Conservation (phyloP, 1,284 basidiomycete species). For the Ganoderma resinaceum region DNA sequence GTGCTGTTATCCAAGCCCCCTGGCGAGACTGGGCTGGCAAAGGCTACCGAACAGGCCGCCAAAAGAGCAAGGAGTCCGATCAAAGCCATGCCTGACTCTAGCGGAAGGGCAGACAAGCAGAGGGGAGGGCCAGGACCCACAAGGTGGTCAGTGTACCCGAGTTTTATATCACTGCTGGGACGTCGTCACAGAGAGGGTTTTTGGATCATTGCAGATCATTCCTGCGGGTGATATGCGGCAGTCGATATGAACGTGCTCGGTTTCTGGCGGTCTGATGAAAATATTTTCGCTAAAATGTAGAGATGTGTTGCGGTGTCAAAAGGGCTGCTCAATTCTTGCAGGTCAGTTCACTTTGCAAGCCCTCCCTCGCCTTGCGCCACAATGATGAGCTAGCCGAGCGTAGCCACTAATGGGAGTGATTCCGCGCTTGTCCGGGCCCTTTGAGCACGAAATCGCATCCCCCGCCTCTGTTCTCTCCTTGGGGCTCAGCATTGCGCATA, state of each 20-base stretch:
- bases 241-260: not conserved
- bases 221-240: not conserved
- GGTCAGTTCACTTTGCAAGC: too few species aligned
- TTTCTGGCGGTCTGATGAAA: not conserved
- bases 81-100: slow-evolving; percentile 20
- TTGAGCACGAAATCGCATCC: too few species aligned
- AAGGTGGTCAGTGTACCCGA: not conserved
- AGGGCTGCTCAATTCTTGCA: too few species aligned
- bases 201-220: not conserved
- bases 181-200: not conserved
- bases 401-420: too few species aligned
- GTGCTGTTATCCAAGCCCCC: slow-evolving; percentile 29
- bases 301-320: not conserved
- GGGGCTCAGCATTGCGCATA: too few species aligned
- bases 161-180: not conserved
- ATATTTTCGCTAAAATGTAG: not conserved
- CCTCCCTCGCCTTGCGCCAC: too few species aligned
- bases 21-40: slow-evolving; percentile 17
- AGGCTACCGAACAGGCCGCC: slow-evolving; percentile 6
- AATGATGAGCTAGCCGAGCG: too few species aligned
- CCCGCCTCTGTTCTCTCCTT: too few species aligned
- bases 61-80: slow-evolving; percentile 16
- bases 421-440: too few species aligned
- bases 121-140: slow-evolving; percentile 3
- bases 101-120: slow-evolving; percentile 5